A percentile compares a stretch with the other conserved stretches of the same genome.
phyloP scores from a whole-genome alignment of 2,329 filamentous ascomycete genomes.

The Dactylella cylindrospora region DNA sequence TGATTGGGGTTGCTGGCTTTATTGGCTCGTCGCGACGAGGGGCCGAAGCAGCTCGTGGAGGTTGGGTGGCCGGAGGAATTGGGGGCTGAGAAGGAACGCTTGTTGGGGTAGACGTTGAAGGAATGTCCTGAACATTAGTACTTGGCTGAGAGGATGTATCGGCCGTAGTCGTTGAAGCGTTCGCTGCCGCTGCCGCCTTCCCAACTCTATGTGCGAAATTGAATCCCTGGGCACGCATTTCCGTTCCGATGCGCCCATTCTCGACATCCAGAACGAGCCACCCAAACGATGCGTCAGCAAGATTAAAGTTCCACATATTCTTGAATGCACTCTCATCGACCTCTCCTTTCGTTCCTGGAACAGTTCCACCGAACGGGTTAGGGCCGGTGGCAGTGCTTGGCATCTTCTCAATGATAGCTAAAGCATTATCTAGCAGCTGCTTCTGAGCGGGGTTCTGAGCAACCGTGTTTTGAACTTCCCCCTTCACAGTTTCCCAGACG shows the following conservation, averaged over 20 bases:
- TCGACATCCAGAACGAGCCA: slow-evolving; percentile 95
- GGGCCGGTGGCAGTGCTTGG: slow-evolving; percentile 90
- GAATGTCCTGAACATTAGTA: slow-evolving; percentile 38
- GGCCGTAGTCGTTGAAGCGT: background rate
- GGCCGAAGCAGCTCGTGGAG: slow-evolving; percentile 48
- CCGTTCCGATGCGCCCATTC: slow-evolving; percentile 90
- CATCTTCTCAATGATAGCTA: slow-evolving; percentile 98
- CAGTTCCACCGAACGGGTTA: slow-evolving; percentile 87
- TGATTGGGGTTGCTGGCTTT: slow-evolving; percentile 49
- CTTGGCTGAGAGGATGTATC: slow-evolving; percentile 36
- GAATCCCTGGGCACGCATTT: slow-evolving; percentile 98
- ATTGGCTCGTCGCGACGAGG: slow-evolving; percentile 43
- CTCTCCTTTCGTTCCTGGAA: slow-evolving; percentile 69
- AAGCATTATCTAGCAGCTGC: slow-evolving; percentile 82
- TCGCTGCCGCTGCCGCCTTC: slow-evolving; percentile 59
- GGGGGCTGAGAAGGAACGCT: slow-evolving; percentile 37
- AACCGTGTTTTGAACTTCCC: slow-evolving; percentile 92
- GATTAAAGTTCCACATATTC: slow-evolving; percentile 99
- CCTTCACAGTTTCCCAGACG: slow-evolving; percentile 98
- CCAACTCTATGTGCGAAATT: slow-evolving; percentile 95
- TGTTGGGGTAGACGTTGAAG: slow-evolving; percentile 1
- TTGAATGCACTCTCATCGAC: slow-evolving; percentile 99
- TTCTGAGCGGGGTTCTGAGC: slow-evolving; percentile 91
- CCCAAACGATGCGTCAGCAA: slow-evolving; percentile 95
- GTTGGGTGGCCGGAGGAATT: slow-evolving; percentile 46